Base-by-base conservation (phyloP, 139 green algal species). In the Prasinococcaceae sp. region DNA sequence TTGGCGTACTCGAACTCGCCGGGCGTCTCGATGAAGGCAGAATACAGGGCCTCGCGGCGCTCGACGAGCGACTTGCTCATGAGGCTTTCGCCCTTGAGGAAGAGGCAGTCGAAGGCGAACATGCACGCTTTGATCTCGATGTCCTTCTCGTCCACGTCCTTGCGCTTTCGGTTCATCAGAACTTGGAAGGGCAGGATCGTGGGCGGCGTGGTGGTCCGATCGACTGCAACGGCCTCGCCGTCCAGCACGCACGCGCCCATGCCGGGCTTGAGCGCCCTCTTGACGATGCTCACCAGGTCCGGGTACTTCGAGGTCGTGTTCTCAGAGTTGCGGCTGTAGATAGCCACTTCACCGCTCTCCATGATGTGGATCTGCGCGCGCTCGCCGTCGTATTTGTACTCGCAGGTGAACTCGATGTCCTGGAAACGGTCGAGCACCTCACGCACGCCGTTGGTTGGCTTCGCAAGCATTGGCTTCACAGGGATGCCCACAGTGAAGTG, bases 381-480 rank as follows among this genome's bases (percentile, higher is more conserved):
- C 72, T 97, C 86, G 1, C 88, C 88, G 63, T 95, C 89, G 52
- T 97, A 97, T 70, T 97, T 97, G 78, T 94, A 95, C 69, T 98
- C 90, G 58, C 81, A 94, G 6, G 84, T 94, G 68, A 98, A 96
- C 58, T 85, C 76, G 6, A 43, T 48, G 1, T 64, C 47, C 16
- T 53, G 14, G 60, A 95, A 94, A 65, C 89, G 90, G 55, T 94
- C 79, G 44, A 97, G 73, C 40, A 95, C 79, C 69, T 95, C 83
- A 1, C 33, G 45, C 39, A 93, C 79, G 6, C 85, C 88, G 0
- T 47, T 85, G 28, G 83, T 93, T 36, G 85, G 71, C 69, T 96
- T 96, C 43, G 90, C 89, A 41, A 98, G 72, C 88, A 96, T 96
- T 35, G 88, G 84, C 72, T 59, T 60, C 9, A 81, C 60, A 4